A percentile compares a stretch with the other conserved stretches of the same genome.
Evolutionary conservation across 148 eudicot genomes (phyloP).

Genomic region (Spergularia marina): DNA sequence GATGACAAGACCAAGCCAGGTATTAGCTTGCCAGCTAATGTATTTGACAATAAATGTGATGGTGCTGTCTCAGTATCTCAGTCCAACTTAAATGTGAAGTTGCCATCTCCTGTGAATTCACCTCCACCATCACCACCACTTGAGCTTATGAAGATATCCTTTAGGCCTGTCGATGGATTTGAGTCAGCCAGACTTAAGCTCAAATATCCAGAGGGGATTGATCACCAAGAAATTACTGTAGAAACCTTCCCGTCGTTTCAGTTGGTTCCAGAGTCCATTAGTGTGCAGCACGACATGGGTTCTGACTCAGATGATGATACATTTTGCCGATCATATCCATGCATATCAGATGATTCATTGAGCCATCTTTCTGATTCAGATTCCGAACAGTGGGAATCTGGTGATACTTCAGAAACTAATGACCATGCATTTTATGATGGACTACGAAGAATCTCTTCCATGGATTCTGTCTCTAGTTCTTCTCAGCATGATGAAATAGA

Average conservation of each 20-base stretch:
- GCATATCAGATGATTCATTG: slow-evolving; percentile 59
- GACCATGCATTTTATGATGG: slow-evolving; percentile 50
- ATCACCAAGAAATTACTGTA: slow-evolving; percentile 38
- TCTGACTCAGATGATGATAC: slow-evolving; percentile 93
- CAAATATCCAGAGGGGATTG: slow-evolving; percentile 66
- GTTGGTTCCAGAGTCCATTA: slow-evolving; percentile 67
- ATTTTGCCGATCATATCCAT: slow-evolving; percentile 79
- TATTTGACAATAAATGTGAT: slow-evolving; percentile 23
- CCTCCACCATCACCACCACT: slow-evolving; percentile 93
- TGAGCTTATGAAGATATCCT: slow-evolving; percentile 87
- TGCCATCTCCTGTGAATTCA: slow-evolving; percentile 40
- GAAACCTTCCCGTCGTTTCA: slow-evolving; percentile 88
- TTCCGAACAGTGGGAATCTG: slow-evolving; percentile 88
- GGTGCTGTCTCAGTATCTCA: slow-evolving; percentile 26
- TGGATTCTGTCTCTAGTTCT: slow-evolving; percentile 63
- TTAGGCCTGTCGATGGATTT: slow-evolving; percentile 66
- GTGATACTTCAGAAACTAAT: slow-evolving; percentile 46
- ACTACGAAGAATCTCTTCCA: slow-evolving; percentile 45
- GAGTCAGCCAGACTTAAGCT: slow-evolving; percentile 64
- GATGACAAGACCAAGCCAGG: slow-evolving; percentile 31
- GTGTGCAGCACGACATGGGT: slow-evolving; percentile 39
- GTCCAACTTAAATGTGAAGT: slow-evolving; percentile 32
- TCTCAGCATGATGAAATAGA: slow-evolving; percentile 34
- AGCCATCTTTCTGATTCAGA: slow-evolving; percentile 66
- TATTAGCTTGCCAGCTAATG: slow-evolving; percentile 26